These are phyloP conservation scores for Fonsecaea pugnacius DNA, from an alignment of 2,329 filamentous ascomycete species.

Conservation along the genomic window DNA sequence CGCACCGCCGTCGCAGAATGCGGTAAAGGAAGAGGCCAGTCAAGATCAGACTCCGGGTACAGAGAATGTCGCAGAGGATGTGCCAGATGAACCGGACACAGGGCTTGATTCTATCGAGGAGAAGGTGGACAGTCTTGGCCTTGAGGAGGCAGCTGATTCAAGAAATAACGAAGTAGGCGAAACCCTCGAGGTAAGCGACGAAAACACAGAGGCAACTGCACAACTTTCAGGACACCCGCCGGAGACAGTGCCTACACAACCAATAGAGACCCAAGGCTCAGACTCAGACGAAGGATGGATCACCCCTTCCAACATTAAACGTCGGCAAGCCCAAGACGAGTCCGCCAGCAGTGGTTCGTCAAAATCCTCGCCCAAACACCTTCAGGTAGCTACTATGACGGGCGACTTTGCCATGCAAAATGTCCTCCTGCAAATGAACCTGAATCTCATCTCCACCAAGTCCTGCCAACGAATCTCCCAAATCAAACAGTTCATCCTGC, in stretches of 20 bases:
- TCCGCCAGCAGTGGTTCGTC: slow-evolving; percentile 51
- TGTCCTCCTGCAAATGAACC: slow-evolving; percentile 89
- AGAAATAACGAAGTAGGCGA: background rate
- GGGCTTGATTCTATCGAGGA: slow-evolving; percentile 4
- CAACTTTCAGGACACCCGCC: slow-evolving; percentile 31
- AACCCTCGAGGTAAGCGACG: slow-evolving; percentile 1
- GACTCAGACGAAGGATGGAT: slow-evolving; percentile 78
- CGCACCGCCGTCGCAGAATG: slow-evolving; percentile 55
- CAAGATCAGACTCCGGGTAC: slow-evolving; percentile 26
- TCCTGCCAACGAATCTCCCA: slow-evolving; percentile 78
- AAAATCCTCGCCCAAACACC: slow-evolving; percentile 62
- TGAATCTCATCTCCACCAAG: slow-evolving; percentile 78
- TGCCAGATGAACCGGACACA: slow-evolving; percentile 20
- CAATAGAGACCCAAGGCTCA: slow-evolving; percentile 40
- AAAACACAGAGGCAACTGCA: slow-evolving; percentile 37
- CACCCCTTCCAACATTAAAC: slow-evolving; percentile 87
- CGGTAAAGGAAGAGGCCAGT: slow-evolving; percentile 38
- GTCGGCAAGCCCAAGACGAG: slow-evolving; percentile 73
- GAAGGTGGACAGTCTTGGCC: slow-evolving; percentile 10
- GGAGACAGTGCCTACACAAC: slow-evolving; percentile 27
- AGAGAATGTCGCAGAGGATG: slow-evolving; percentile 32
- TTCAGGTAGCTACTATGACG: slow-evolving; percentile 89
- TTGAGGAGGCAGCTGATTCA: slow-evolving; percentile 18
- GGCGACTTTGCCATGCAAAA: slow-evolving; percentile 99
- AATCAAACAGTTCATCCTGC: slow-evolving; percentile 84